Percentiles rank a stretch among this genome's conserved stretches.
These are phyloP conservation scores for Hysterangium stoloniferum DNA, from an alignment of 768 basidiomycete species.

Conservation along the genomic window DNA sequence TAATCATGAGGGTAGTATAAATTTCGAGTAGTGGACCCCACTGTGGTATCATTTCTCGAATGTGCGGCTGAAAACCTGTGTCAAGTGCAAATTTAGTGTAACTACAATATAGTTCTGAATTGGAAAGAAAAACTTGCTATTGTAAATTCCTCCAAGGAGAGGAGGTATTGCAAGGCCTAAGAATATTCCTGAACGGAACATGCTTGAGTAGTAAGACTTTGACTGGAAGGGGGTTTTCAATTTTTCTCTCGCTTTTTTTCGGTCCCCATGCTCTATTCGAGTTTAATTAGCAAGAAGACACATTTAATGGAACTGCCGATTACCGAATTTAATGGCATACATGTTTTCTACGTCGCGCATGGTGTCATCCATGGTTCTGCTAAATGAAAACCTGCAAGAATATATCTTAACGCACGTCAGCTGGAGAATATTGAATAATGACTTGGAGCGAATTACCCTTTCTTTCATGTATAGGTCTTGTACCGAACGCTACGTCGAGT, in stretches of 20 bases:
- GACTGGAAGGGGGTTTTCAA: constrained; percentile 46
- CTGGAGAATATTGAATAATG: not conserved
- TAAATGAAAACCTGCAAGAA: constrained; percentile 57
- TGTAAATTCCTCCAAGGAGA: constrained; percentile 50
- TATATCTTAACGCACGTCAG: constrained; percentile 19
- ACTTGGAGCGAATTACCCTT: constrained; percentile 39
- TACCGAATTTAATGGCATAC: constrained; percentile 73
- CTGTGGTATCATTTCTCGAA: constrained; percentile 47
- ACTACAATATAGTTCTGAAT: not conserved
- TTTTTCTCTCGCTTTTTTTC: constrained; percentile 63
- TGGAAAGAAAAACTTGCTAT: constrained; percentile 39
- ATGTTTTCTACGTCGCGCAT: constrained; percentile 69
- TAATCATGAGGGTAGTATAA: constrained; percentile 69
- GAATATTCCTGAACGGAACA: constrained; percentile 65
- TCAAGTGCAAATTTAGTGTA: not conserved
- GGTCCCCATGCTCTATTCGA: constrained; percentile 61
- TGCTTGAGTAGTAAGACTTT: constrained; percentile 61
- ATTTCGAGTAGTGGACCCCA: constrained; percentile 72
- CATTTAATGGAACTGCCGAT: not conserved
- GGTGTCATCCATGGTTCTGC: constrained; percentile 52
- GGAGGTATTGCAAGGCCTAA: constrained; percentile 71
- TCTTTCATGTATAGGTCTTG: constrained; percentile 76
- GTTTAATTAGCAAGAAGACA: constrained; percentile 2
- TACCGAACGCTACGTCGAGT: constrained; percentile 49
- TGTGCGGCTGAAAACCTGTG: constrained; percentile 48